Base-by-base conservation (phyloP, 345 rosid genomes). In the Lepidium sativum region DNA sequence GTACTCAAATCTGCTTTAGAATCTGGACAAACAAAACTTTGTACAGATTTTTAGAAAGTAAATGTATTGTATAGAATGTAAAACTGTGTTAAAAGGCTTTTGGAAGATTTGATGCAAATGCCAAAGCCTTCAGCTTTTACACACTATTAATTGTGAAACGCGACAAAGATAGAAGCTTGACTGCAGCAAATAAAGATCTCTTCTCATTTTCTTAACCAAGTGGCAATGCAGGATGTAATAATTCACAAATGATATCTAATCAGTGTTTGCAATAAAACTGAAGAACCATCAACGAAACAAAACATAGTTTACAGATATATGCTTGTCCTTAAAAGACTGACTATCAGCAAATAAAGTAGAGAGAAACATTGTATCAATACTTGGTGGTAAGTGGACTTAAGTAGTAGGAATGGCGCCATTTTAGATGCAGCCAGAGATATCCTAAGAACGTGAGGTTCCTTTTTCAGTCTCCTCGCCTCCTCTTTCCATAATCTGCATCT, bases 401-500 rank as follows among this genome's bases (percentile, higher is more conserved):
- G 43, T 21, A 71, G 65, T 13, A 47, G 38, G 15, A 65, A 33
- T 49, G 7, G 25, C 49, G 35, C 27, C 0, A 16, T 34, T 56
- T 56, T 72, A 42, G 25, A 42, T 39, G 69, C 57, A 9, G 38
- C 9, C 27, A 70, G 52, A 40, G 34, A 63, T 58, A 49, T 6
- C 8, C 9, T 1, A 21, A 25, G 60, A 27, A 49, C 65, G 40
- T 3, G 11, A 29, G 59, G 17, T 43, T 44, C 54, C 42, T n/a
- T 12, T 35, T 15, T 72, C 52, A 73, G 77, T 73, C 77, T 37
- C 62, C 62, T 42, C 86, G 85, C 62, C 96, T 84, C 77, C 87
- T 81, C 81, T 88, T 86, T 34, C 86, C 89, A 47, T 86, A 84
- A 66, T 86, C 96, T 21, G 54, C 84, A 80, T 88, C 91, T 80